A percentile compares a stretch with the other conserved stretches of the same genome.
These are phyloP conservation scores for Ascocoryne sarcoides DNA, from an alignment of 2,329 filamentous ascomycete genomes.

Conservation along the genomic window DNA sequence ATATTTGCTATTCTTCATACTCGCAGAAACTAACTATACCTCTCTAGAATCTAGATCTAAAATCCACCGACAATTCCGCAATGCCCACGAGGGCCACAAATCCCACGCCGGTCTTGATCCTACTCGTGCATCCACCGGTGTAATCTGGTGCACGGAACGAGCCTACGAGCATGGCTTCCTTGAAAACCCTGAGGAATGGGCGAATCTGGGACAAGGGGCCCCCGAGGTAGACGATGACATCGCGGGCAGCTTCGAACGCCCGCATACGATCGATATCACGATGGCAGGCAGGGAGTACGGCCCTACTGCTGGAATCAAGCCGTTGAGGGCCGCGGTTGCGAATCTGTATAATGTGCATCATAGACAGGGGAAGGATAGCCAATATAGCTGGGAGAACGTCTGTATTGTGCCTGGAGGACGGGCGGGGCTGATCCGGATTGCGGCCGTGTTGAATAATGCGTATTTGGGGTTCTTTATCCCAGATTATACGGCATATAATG, in stretches of 20 bases:
- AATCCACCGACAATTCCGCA: conserved; percentile 82
- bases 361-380: conserved; percentile 72
- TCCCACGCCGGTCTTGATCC: conserved; percentile 87
- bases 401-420: conserved; percentile 91
- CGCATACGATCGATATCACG: conserved; percentile 67
- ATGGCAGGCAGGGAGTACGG: conserved; percentile 81
- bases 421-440: conserved; percentile 88
- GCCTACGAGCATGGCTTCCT: conserved; percentile 82
- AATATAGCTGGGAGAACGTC: conserved; percentile 97
- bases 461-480: conserved; percentile 92
- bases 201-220: conserved; percentile 88
- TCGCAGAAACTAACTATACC: conserved; percentile 1
- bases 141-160: conserved; percentile 86
- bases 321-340: conserved; percentile 80
- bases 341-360: conserved; percentile 90
- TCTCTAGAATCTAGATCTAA: conserved; percentile 66
- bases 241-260: conserved; percentile 76
- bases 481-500: conserved; percentile 94
- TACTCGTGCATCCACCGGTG: conserved; percentile 80
- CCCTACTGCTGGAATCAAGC: conserved; percentile 88
- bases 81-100: conserved; percentile 82
- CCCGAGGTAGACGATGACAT: conserved; percentile 94
- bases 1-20: neutral
- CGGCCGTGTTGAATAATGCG: conserved; percentile 84
- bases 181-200: conserved; percentile 76